These are phyloP conservation scores for Rhynchosporium graminicola DNA, from an alignment of 2,329 filamentous ascomycete genomes.

Conservation along the genomic window DNA sequence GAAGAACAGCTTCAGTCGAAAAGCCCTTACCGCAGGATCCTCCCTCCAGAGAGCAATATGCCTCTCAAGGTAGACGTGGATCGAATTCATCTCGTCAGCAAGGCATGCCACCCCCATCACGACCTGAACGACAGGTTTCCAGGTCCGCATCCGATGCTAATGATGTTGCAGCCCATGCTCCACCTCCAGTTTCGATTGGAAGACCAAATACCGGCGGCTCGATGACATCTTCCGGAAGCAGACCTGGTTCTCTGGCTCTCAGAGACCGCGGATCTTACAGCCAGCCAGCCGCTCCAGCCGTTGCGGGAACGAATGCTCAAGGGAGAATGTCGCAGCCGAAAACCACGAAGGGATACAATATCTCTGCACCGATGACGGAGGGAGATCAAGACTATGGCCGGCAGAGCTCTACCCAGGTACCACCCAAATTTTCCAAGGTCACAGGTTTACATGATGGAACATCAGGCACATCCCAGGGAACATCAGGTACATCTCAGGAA, in stretches of 20 bases:
- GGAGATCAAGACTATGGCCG: slow-evolving; percentile 56
- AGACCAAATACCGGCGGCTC: slow-evolving; percentile 83
- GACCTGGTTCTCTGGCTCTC: slow-evolving; percentile 52
- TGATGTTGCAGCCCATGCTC: slow-evolving; percentile 53
- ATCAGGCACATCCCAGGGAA: slow-evolving; percentile 2
- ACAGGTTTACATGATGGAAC: slow-evolving; percentile 51
- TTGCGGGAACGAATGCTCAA: slow-evolving; percentile 86
- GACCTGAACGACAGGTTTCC: slow-evolving; percentile 51
- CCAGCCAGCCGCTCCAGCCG: slow-evolving; percentile 81
- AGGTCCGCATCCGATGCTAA: slow-evolving; percentile 56
- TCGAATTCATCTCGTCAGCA: slow-evolving; percentile 41
- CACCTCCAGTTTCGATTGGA: slow-evolving; percentile 45
- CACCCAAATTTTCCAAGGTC: slow-evolving; percentile 58
- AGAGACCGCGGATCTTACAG: slow-evolving; percentile 82
- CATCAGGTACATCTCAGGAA: slow-evolving; percentile 29
- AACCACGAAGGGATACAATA: slow-evolving; percentile 65
- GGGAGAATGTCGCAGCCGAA: slow-evolving; percentile 83
- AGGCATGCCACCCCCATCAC: slow-evolving; percentile 47
- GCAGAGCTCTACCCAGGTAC: slow-evolving; percentile 58
- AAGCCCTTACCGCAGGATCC: slow-evolving; percentile 64
- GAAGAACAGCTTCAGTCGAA: slow-evolving; percentile 48
- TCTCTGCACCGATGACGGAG: slow-evolving; percentile 64
- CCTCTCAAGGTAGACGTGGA: slow-evolving; percentile 44
- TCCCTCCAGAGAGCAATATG: slow-evolving; percentile 50
- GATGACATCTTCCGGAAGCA: slow-evolving; percentile 62